Conservation (phyloP, 2,329 filamentous ascomycete genomes). For the Coniochaeta sp. region DNA sequence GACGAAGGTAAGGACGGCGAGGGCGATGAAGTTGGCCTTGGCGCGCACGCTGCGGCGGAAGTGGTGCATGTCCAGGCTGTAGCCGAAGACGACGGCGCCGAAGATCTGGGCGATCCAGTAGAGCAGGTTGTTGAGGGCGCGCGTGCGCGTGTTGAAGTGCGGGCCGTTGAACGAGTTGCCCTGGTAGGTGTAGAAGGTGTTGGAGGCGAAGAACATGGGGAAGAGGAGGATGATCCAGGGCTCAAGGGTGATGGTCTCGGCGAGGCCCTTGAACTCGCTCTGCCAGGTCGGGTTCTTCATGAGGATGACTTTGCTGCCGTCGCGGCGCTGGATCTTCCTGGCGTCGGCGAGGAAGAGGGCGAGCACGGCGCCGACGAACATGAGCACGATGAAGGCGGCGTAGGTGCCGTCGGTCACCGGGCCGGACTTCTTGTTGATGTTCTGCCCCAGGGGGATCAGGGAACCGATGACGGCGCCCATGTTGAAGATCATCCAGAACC, state of each 20-base stretch:
- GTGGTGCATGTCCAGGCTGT: constrained; percentile 21
- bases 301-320: constrained; percentile 13
- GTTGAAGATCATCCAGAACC: constrained; percentile 18
- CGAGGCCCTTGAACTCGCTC: constrained; percentile 10
- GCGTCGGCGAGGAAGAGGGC: constrained; percentile 12
- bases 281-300: constrained; percentile 9
- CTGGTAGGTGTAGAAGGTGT: constrained; percentile 79
- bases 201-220: constrained; percentile 75
- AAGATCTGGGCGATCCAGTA: constrained; percentile 77
- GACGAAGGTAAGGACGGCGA: constrained; percentile 65
- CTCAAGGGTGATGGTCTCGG: constrained; percentile 6
- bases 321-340: constrained; percentile 12
- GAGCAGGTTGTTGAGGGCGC: constrained; percentile 67
- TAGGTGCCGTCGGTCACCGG: constrained; percentile 17
- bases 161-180: constrained; percentile 60
- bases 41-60: constrained; percentile 57
- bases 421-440: constrained; percentile 10
- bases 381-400: constrained; percentile 18
- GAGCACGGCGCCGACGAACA: constrained; percentile 11
- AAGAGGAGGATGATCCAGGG: constrained; percentile 58
- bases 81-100: constrained; percentile 67
- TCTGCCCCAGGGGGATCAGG: constrained; percentile 17
- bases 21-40: constrained; percentile 50
- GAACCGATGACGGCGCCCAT: constrained; percentile 16
- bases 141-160: constrained; percentile 66